Evolutionary conservation across 1,284 basidiomycete genomes (phyloP).

Genomic region (Macrocystidia cucumis): DNA sequence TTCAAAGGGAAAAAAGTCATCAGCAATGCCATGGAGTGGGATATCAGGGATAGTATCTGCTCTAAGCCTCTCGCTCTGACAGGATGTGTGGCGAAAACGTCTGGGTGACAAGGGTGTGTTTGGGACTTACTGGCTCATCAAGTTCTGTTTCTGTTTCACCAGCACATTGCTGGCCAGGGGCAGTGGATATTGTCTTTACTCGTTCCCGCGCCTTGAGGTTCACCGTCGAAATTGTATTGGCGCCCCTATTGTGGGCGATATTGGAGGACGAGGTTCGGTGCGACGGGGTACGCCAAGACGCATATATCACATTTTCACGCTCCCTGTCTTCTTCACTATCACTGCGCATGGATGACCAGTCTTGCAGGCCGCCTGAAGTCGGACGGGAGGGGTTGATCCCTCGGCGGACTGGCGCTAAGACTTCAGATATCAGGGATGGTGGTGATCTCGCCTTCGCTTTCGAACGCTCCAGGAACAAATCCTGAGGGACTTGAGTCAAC

Average conservation of each 20-base stretch:
- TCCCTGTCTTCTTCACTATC: conserved; percentile 11
- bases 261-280: conserved; percentile 9
- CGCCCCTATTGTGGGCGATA: conserved; percentile 6
- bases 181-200: conserved; percentile 47
- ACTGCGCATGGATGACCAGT: no score
- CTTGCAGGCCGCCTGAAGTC: no score
- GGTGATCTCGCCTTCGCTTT: no score
- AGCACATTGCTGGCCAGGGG: conserved; percentile 49
- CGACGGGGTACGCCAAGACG: conserved; percentile 12
- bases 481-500: no score
- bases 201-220: conserved; percentile 23
- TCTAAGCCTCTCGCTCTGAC: no score
- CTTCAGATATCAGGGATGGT: no score
- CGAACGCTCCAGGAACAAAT: no score
- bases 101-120: conserved; percentile 5
- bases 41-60: no score
- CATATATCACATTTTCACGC: conserved; percentile 16
- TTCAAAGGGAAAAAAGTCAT: no score
- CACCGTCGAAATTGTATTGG: no score
- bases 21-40: conserved; percentile 13
- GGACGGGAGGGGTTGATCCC: no score
- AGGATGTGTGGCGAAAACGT: conserved; percentile 4
- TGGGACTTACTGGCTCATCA: conserved; percentile 58
- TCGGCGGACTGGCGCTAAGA: no score
- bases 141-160: conserved; percentile 75